Evolutionary conservation across 257 asterid genomes (phyloP), one percentile per base, ranked within the genome.

Genomic region (Phtheirospermum japonicum): DNA sequence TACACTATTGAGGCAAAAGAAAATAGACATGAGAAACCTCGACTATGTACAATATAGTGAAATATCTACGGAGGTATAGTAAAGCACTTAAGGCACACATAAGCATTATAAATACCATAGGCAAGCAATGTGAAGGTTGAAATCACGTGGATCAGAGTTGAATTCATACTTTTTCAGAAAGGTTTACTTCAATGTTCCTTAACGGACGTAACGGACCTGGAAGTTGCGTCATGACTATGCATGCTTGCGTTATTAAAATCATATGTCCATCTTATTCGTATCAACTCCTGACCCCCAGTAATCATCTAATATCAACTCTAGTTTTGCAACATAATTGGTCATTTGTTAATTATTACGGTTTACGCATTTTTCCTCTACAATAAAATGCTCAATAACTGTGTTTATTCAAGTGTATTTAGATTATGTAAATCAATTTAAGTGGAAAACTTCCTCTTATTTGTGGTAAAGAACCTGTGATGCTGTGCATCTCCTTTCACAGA

Each of bases 111-210:
- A n/a, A n/a, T n/a, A n/a, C n/a, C n/a, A n/a, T n/a, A n/a, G n/a
- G n/a, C n/a, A n/a, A n/a, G n/a, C n/a, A n/a, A 53, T 4, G 54
- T 45, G 31, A 51, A 46, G 49, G 30, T 56, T 61, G 57, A 64
- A 51, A 64, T 53, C 28, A 23, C 37, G 19, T 12, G 18, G 5
- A 36, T 28, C 31, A 64, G n/a, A 32, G 16, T 43, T 18, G 52
- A 43, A 30, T 28, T 2, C 18, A 26, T 26, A 60, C 26, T 9
- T 61, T 45, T 16, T 30, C 13, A 10, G 30, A 61, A n/a, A 61
- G 17, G 20, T 61, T 45, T n/a, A 30, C 16, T 54, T 32, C 19
- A 30, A 28, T 9, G 9, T 9, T 9, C 59, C 30, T 45, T 45
- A 23, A 23, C 28, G 28, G 28, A 23, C 28, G 28, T 23, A 23